Base-by-base conservation (phyloP, 2,329 filamentous ascomycete species). In the Lasiodiplodia gonubiensis region DNA sequence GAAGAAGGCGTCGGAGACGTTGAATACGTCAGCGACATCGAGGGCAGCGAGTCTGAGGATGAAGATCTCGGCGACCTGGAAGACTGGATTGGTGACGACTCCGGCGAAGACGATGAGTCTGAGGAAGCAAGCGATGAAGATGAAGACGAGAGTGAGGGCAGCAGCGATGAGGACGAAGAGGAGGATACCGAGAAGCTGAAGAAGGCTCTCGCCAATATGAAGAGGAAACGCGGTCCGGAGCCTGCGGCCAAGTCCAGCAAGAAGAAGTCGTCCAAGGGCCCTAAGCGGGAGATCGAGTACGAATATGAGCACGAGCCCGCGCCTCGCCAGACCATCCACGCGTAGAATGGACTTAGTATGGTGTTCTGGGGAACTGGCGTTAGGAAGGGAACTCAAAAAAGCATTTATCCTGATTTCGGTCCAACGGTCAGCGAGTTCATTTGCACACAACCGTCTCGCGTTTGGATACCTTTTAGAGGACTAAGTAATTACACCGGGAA, bases 21-120 rank as follows among this genome's bases (percentile, higher is more conserved):
- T 55, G 93, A 98, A 82, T 98, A 97, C 74, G 92, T 98, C 68
- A 94, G 92, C 75, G 95, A 97, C 78, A 82, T 97, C 67, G 94
- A 94, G 55, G 93, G 92, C 51, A 82, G 84, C 70, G 80, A 79
- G 71, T 92, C 94, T 69, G 91, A 92, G 71, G 92, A 94, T 69
- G 91, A 92, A 67, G 92, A 93, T 53, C 80, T 84, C 66, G 82
- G 86, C 69, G 86, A 87, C 75, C 87, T 98, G 61, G 92, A 98
- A 79, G 94, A 98, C 76, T 98, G 94, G 94, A 84, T 97, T 60
- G 93, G 90, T 72, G 92, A 89, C 69, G 91, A 86, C 68, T 87
- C 86, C 68, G 84, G 80, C 1, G 84, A 84, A 5, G 85, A 85
- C 23, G 87, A 88, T 14, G 85, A 85, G 7, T 86, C 87, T 39